Base-by-base conservation (phyloP, 805 yeast species). In the Ogataea pilisensis region DNA sequence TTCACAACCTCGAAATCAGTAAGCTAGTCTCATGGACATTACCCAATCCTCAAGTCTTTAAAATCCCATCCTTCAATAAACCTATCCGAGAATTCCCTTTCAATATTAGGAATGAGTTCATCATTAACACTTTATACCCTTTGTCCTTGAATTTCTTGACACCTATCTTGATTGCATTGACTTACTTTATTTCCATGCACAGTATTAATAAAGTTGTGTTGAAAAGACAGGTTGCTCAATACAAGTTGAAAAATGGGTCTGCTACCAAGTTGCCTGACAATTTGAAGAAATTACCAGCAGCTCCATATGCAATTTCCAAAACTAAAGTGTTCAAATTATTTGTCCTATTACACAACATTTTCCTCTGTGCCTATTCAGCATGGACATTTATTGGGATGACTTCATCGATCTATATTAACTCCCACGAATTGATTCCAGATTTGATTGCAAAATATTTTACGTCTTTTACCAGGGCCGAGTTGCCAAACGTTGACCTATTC, bases 351-450 rank as follows among this genome's bases (percentile, higher is more conserved):
- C 89, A 82, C 62, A 82, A 82, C 55, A 49, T 78, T 18, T 70
- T 74, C 33, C 70, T 82, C 28, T 81, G 87, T 56, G 64, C 65
- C n/a, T 82, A 80, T 61, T 80, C 86, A 3, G 71, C 73, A 24
- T 81, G 86, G 86, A 80, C 88, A 8, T 80, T 80, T 46, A 35
- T 76, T 18, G 85, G 86, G n/a, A 80, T 82, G 80, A 59, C 73
- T 21, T 53, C 64, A 16, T 67, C 82, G 9, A 73, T 82, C 52
- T 58, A 65, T 43, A 58, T 62, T 35, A 69, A 74, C 43, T 59
- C 70, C 4, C 56, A 57, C 30, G 56, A 55, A 17, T 38, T 61
- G 17, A 37, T 69, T 7, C 63, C 65, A 12, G 42, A 39, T 14
- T 37, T 62, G 12, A 50, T 68, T 24, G 33, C 53, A 24, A 61